These are phyloP conservation scores for Elaeis guineensis DNA, from an alignment of 176 grass and related monocot species.

Conservation along the genomic window DNA sequence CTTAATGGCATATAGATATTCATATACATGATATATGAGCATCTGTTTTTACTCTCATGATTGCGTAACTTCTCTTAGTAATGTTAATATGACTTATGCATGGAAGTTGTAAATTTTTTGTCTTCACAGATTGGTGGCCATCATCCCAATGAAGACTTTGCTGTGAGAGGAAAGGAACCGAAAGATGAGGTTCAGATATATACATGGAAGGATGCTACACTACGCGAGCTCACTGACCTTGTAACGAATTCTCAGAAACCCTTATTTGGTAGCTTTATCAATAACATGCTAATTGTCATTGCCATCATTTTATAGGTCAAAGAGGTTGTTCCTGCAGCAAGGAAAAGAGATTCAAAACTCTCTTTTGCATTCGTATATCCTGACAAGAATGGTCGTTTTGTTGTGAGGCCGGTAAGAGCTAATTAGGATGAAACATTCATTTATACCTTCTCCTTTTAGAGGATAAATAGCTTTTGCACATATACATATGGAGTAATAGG, in stretches of 20 bases:
- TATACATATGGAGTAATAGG: too few species aligned
- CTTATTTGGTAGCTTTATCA: neutral
- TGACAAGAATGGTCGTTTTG: constrained; percentile 84
- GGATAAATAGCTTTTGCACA: too few species aligned
- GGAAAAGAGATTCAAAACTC: constrained; percentile 75
- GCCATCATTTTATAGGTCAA: constrained; percentile 58
- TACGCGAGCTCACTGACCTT: constrained; percentile 86
- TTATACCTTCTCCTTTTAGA: too few species aligned
- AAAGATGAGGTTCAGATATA: constrained; percentile 99
- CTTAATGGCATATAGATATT: too few species aligned
- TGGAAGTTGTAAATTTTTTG: neutral
- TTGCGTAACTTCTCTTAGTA: too few species aligned
- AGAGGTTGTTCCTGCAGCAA: constrained; percentile 89
- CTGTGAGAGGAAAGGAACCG: constrained; percentile 88
- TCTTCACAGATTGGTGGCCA: constrained; percentile 48
- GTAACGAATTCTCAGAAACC: constrained; percentile 27
- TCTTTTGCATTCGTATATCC: constrained; percentile 96
- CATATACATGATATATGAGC: too few species aligned
- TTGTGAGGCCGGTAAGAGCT: constrained; percentile 58
- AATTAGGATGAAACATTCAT: too few species aligned
- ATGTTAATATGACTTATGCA: too few species aligned
- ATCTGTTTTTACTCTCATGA: too few species aligned
- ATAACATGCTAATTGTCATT: neutral
- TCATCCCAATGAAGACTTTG: constrained; percentile 84
- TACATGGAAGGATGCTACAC: constrained; percentile 93